Evolutionary conservation across 768 basidiomycete species (phyloP).

Genomic region (Calocera cornea): DNA sequence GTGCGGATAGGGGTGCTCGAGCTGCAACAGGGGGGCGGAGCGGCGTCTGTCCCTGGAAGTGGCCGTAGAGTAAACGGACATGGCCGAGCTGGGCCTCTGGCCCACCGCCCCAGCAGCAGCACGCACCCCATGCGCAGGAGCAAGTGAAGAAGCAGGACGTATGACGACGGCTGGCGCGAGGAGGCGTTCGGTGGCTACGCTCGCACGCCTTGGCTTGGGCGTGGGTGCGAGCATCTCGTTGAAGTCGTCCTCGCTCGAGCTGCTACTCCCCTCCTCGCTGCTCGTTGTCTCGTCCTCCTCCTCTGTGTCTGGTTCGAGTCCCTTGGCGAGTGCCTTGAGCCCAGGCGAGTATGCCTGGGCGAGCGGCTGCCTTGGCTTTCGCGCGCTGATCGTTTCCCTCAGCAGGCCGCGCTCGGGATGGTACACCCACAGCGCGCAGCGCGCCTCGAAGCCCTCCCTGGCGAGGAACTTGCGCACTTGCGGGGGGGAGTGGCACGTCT

Average conservation of each 20-base stretch:
- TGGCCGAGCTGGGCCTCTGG: not conserved
- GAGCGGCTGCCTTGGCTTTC: not conserved
- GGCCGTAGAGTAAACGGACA: not conserved
- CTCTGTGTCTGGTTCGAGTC: not conserved
- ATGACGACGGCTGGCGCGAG: too few species aligned
- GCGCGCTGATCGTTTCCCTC: not conserved
- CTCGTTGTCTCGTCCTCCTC: conserved; percentile 3
- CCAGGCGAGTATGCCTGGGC: not conserved
- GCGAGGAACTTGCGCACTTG: not conserved
- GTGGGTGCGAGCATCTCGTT: not conserved
- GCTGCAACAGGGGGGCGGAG: not conserved
- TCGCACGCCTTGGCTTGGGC: not conserved
- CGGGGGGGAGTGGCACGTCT: not conserved
- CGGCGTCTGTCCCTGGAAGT: not conserved
- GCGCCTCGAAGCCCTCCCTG: not conserved
- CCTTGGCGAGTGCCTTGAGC: not conserved
- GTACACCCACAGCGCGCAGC: not conserved
- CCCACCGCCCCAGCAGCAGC: too few species aligned
- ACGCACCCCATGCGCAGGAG: too few species aligned
- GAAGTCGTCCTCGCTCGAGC: not conserved
- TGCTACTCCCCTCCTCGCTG: not conserved
- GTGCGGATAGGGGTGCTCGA: not conserved
- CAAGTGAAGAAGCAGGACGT: too few species aligned
- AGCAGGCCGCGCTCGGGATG: not conserved
- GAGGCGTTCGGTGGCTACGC: too few species aligned